Conservation (phyloP, 129 eudicot species). For the Deinandra increscens region DNA sequence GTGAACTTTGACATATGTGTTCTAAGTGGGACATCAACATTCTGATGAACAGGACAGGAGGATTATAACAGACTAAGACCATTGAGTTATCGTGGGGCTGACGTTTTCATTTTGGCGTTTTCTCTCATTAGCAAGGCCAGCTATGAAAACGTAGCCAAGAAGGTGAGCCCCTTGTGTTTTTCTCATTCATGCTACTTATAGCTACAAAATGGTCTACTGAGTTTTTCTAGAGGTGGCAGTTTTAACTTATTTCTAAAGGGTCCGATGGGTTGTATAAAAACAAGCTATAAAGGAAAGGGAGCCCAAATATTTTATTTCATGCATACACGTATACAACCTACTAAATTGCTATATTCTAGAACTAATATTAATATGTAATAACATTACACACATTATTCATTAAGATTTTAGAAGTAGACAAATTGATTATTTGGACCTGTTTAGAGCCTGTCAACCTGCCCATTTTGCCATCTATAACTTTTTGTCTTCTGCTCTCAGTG, state of each 20-base stretch:
- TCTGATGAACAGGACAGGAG: conserved; percentile 47
- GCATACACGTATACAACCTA: neutral
- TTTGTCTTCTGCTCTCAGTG: conserved; percentile 35
- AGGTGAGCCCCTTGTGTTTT: conserved; percentile 27
- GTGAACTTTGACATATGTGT: neutral
- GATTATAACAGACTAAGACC: conserved; percentile 62
- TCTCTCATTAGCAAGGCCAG: conserved; percentile 62
- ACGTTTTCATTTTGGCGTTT: conserved; percentile 54
- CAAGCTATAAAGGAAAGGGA: neutral
- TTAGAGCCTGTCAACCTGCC: too few relatives aligned
- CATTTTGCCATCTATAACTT: neutral
- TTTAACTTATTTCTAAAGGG: neutral
- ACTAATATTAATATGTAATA: neutral
- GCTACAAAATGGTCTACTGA: neutral
- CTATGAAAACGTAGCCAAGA: conserved; percentile 51
- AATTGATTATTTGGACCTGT: neutral
- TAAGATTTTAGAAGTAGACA: neutral
- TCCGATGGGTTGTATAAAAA: neutral
- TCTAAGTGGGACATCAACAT: conserved; percentile 2
- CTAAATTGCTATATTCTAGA: neutral
- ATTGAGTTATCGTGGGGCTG: conserved; percentile 58
- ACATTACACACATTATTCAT: neutral
- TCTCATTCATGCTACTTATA: neutral
- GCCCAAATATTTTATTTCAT: neutral
- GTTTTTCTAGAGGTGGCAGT: neutral